A percentile compares a stretch with the other conserved stretches of the same genome.
Evolutionary conservation across 345 rosid species (phyloP).

Genomic region (Eucalyptus microcorys): DNA sequence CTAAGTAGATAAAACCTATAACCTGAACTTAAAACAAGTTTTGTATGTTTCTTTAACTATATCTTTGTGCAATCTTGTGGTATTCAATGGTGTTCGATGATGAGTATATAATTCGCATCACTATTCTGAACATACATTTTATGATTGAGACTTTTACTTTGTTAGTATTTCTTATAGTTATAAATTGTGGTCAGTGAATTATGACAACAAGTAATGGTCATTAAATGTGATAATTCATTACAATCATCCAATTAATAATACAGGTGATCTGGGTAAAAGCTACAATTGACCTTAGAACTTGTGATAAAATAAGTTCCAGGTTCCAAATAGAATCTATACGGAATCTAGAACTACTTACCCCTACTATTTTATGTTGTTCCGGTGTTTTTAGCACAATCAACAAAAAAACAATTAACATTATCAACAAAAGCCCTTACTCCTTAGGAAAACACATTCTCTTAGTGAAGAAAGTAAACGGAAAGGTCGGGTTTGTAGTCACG

Average conservation of each 20-base stretch:
- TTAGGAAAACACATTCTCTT: neutral
- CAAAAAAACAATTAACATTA: neutral
- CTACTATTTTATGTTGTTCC: neutral
- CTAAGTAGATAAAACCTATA: too few species aligned
- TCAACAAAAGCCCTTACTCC: neutral
- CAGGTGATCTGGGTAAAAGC: rapidly evolving
- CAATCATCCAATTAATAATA: too few species aligned
- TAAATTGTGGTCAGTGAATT: too few species aligned
- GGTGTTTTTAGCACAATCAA: neutral
- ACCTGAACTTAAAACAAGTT: too few species aligned
- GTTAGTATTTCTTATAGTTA: too few species aligned
- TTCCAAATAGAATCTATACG: too few species aligned
- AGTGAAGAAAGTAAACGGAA: neutral
- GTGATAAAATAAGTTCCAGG: rapidly evolving
- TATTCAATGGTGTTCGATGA: rapidly evolving
- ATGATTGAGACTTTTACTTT: too few species aligned
- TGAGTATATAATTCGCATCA: too few species aligned
- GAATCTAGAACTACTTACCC: rapidly evolving
- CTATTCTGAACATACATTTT: rapidly evolving
- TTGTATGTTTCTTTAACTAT: too few species aligned
- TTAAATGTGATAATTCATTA: too few species aligned
- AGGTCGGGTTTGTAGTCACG: neutral
- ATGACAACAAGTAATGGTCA: too few species aligned
- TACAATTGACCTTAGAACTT: rapidly evolving
- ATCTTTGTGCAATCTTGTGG: too few species aligned